phyloP scores from a whole-genome alignment of 2,329 filamentous ascomycete genomes.

The Ophiostoma triangulosporum region DNA sequence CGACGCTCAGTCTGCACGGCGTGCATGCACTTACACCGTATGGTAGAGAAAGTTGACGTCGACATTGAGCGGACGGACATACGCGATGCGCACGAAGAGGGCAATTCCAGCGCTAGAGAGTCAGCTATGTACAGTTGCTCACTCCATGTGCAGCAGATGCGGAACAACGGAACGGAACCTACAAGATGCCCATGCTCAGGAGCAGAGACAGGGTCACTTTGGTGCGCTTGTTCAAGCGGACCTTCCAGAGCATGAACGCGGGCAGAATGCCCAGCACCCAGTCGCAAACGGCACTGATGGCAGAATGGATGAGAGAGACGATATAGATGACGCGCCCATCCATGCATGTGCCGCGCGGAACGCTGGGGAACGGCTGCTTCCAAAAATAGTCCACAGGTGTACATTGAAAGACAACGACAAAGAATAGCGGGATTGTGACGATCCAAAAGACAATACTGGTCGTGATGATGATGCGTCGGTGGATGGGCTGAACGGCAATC shows the following conservation, averaged over 20 bases:
- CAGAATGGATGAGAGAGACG: constrained; percentile 32
- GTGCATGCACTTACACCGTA: constrained; percentile 18
- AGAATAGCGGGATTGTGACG: constrained; percentile 14
- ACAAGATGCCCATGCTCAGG: constrained; percentile 37
- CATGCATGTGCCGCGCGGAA: constrained; percentile 26
- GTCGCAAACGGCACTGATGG: constrained; percentile 35
- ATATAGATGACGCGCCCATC: constrained; percentile 25
- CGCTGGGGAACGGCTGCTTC: constrained; percentile 21
- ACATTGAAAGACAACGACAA: constrained; percentile 30
- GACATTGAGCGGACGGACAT: constrained; percentile 18
- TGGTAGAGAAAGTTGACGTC: constrained; percentile 20
- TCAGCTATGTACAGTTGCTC: constrained; percentile 11
- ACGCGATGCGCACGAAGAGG: constrained; percentile 25
- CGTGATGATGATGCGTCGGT: constrained; percentile 26
- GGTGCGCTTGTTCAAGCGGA: constrained; percentile 33
- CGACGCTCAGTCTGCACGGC: neutral
- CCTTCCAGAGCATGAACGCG: constrained; percentile 35
- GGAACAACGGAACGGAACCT: constrained; percentile 13
- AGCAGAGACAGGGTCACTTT: constrained; percentile 33
- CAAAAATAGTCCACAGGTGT: constrained; percentile 35
- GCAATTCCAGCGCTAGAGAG: constrained; percentile 24
- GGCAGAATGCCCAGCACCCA: constrained; percentile 36
- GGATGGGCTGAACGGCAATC: constrained; percentile 22
- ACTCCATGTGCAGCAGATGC: accelerated
- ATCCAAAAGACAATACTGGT: constrained; percentile 19